Percentiles rank a stretch among this genome's conserved stretches.
Conservation (phyloP, 2,329 filamentous ascomycete species). For the Pyrenophora seminiperda region DNA sequence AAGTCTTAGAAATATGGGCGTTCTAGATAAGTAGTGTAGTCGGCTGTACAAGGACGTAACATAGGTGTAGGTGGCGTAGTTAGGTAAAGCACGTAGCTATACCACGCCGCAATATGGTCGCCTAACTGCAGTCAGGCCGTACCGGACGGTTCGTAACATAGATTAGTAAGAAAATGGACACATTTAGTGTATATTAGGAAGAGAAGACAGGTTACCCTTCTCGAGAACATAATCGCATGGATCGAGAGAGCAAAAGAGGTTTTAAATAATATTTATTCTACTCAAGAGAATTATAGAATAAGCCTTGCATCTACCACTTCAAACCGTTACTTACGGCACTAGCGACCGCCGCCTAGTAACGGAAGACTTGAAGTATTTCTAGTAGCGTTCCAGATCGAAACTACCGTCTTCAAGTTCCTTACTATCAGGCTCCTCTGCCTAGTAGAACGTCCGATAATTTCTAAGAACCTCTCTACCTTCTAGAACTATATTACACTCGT, state of each 20-base stretch:
- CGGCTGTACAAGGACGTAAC: too few species aligned
- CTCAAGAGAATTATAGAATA: background rate
- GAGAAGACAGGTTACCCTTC: background rate
- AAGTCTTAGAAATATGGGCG: too few species aligned
- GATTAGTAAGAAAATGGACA: too few species aligned
- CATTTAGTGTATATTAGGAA: too few species aligned
- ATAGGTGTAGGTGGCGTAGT: too few species aligned
- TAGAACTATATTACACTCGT: constrained; percentile 19
- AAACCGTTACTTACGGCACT: background rate
- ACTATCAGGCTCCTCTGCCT: constrained; percentile 27
- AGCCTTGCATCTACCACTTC: background rate
- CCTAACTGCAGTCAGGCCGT: too few species aligned
- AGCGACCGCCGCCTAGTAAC: constrained; percentile 8
- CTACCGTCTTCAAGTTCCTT: constrained; percentile 28
- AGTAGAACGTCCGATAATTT: constrained; percentile 27
- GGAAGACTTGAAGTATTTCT: constrained; percentile 31
- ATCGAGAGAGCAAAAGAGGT: background rate
- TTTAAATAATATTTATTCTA: background rate
- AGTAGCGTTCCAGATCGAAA: constrained; percentile 33
- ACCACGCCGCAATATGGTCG: too few species aligned
- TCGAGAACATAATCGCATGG: background rate
- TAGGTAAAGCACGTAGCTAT: too few species aligned
- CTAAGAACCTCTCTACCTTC: constrained; percentile 12
- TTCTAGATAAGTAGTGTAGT: too few species aligned
- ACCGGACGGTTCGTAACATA: too few species aligned